These are phyloP conservation scores for Leccinum barrowsii DNA, from an alignment of 768 basidiomycete species.

Conservation along the genomic window DNA sequence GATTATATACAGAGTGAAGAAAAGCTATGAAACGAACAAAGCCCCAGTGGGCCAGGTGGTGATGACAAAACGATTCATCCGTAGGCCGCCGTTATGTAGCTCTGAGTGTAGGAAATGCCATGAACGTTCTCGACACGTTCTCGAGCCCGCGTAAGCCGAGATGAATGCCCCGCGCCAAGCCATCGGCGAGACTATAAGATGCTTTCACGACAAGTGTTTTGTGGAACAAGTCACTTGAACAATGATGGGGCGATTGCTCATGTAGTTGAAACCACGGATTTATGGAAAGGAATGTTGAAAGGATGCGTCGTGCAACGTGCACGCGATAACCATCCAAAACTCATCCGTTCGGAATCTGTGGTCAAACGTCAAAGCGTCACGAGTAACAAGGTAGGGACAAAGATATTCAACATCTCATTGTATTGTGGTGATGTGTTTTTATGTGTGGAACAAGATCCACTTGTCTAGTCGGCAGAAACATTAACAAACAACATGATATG, in stretches of 20 bases:
- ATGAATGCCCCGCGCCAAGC: not conserved
- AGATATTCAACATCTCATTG: not conserved
- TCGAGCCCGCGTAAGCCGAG: too few relatives aligned
- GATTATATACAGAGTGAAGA: too few relatives aligned
- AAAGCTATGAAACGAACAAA: too few relatives aligned
- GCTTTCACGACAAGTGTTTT: not conserved
- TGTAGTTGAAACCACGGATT: not conserved
- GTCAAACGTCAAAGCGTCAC: not conserved
- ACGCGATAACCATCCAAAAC: not conserved
- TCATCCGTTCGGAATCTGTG: not conserved
- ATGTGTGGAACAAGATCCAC: not conserved
- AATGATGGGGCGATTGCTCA: not conserved
- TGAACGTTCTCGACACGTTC: too few relatives aligned
- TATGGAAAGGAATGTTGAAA: not conserved
- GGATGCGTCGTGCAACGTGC: not conserved
- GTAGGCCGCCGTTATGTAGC: too few relatives aligned
- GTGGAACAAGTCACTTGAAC: not conserved
- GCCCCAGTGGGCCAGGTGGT: too few relatives aligned
- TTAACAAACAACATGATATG: not conserved
- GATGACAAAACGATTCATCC: too few relatives aligned
- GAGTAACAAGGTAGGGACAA: not conserved
- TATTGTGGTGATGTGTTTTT: not conserved
- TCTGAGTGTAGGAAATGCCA: too few relatives aligned
- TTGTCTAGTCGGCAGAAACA: not conserved
- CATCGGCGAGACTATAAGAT: not conserved